phyloP scores from a whole-genome alignment of 208 protist genomes.

The Angomonas ambiguus region DNA sequence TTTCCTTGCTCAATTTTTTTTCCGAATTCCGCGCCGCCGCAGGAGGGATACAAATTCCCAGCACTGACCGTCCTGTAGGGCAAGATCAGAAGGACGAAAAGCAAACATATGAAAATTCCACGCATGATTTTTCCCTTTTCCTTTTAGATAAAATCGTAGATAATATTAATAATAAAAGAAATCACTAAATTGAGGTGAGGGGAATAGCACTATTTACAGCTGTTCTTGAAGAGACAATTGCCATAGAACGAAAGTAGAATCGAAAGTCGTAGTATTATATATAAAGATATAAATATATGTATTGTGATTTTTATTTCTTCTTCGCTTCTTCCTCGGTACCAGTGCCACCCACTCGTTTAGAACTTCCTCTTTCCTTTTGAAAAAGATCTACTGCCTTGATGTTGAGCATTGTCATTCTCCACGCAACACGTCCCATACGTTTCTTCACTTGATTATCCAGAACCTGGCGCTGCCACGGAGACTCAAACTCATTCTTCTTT shows the following conservation, averaged over 20 bases:
- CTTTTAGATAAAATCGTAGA: too few relatives aligned
- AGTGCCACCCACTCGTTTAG: conserved; percentile 49
- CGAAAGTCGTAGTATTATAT: too few relatives aligned
- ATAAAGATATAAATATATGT: not conserved
- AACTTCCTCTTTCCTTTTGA: conserved; percentile 80
- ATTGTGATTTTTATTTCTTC: conserved; percentile 7
- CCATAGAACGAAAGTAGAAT: not conserved
- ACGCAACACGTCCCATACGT: conserved; percentile 54
- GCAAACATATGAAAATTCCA: not conserved
- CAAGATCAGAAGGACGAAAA: conserved; percentile 12
- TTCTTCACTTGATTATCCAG: conserved; percentile 86
- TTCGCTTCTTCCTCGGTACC: conserved; percentile 29
- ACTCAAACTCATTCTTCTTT: conserved; percentile 58
- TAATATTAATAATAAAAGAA: too few relatives aligned
- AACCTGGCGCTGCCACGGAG: conserved; percentile 74
- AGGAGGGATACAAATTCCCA: conserved; percentile 49
- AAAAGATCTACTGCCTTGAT: conserved; percentile 81
- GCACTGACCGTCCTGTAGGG: conserved; percentile 11
- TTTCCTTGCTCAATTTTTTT: conserved; percentile 15
- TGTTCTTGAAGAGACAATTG: not conserved
- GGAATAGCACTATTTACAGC: too few relatives aligned
- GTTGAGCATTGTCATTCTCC: conserved; percentile 76
- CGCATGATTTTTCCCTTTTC: too few relatives aligned
- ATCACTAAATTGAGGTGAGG: too few relatives aligned
- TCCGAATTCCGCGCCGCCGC: conserved; percentile 23